A percentile compares a stretch with the other conserved stretches of the same genome.
Conservation (phyloP, 345 rosid genomes). For the Gossypium australe region DNA sequence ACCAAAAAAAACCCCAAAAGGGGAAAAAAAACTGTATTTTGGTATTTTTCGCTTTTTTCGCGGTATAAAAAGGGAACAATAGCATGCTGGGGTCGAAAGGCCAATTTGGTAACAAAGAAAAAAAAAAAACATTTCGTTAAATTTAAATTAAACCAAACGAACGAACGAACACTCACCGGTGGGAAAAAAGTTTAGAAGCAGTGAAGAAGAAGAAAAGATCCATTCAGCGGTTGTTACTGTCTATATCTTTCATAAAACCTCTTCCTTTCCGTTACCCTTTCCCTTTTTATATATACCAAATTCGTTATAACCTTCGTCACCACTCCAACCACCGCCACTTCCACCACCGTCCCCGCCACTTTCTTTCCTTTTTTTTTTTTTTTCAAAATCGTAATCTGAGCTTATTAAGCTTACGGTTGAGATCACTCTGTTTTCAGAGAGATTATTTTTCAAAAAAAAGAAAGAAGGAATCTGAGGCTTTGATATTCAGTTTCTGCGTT, state of each 20-base stretch:
- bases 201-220: slow-evolving; percentile 30
- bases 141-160: neutral
- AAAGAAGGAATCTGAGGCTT: neutral
- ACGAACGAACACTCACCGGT: neutral
- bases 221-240: slow-evolving; percentile 18
- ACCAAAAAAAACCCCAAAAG: neutral
- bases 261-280: slow-evolving; percentile 17
- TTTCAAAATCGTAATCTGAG: slow-evolving; percentile 20
- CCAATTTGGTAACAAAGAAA: neutral
- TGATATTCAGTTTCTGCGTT: slow-evolving; percentile 5
- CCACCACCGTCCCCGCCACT: slow-evolving; percentile 9
- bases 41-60: neutral
- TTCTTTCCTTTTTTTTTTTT: slow-evolving; percentile 14
- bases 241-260: slow-evolving; percentile 6
- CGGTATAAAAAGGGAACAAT: neutral
- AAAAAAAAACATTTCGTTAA: neutral
- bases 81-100: neutral
- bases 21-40: neutral
- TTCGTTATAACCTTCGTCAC: slow-evolving; percentile 1
- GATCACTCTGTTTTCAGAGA: slow-evolving; percentile 18
- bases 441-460: neutral
- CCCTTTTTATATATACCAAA: neutral
- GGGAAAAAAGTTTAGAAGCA: slow-evolving; percentile 2
- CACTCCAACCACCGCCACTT: slow-evolving; percentile 1
- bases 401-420: slow-evolving; percentile 15